Evolutionary conservation across 2,329 filamentous ascomycete species (phyloP).

Genomic region (Graphiopsis chlorocephala): DNA sequence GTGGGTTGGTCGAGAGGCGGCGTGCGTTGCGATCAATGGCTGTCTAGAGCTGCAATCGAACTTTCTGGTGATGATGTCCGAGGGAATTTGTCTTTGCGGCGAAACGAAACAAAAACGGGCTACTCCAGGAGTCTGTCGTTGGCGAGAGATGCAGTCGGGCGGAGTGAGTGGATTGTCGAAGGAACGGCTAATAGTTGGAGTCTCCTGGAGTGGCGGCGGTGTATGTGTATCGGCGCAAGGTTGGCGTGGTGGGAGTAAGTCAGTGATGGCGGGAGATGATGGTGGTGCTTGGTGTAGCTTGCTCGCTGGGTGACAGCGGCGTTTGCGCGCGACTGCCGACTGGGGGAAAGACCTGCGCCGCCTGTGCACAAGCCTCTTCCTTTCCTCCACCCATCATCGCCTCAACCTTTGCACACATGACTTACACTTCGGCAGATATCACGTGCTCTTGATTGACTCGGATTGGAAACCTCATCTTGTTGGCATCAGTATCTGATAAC

Average conservation of each 20-base stretch:
- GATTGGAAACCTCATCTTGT: background rate
- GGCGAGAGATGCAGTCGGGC: background rate
- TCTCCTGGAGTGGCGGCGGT: slow-evolving; percentile 27
- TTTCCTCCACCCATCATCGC: background rate
- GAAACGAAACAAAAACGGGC: slow-evolving; percentile 11
- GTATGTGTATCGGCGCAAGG: background rate
- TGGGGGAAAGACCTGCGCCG: background rate
- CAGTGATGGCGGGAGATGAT: background rate
- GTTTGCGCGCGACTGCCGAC: background rate
- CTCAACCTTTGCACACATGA: background rate
- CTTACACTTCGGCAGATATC: background rate
- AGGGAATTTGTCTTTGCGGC: slow-evolving; percentile 5
- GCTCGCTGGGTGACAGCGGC: background rate
- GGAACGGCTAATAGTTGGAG: slow-evolving; percentile 1
- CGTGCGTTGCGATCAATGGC: slow-evolving; percentile 3
- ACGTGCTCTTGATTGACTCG: background rate
- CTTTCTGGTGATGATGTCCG: background rate
- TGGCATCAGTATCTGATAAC: background rate
- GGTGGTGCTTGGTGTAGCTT: background rate
- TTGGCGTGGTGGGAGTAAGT: background rate
- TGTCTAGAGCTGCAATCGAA: background rate
- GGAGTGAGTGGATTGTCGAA: background rate
- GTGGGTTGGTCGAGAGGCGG: background rate
- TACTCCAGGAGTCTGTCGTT: slow-evolving; percentile 23
- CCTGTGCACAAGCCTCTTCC: background rate